Evolutionary conservation across 2,329 filamentous ascomycete species (phyloP).

Genomic region (Claviceps sp.): DNA sequence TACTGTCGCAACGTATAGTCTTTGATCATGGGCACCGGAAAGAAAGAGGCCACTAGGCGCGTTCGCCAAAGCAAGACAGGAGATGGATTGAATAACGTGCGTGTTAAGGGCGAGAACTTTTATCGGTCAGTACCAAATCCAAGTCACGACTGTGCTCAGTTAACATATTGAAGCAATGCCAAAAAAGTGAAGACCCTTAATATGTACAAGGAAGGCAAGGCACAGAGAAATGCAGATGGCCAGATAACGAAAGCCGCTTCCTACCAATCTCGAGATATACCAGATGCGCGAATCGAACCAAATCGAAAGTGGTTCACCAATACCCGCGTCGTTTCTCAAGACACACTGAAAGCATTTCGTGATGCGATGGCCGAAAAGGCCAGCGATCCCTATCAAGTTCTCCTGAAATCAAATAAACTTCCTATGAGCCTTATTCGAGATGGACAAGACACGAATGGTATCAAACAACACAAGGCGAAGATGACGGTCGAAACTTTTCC

Average conservation of each 20-base stretch:
- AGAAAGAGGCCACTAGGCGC: slow-evolving; percentile 79
- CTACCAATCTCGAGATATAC: slow-evolving; percentile 71
- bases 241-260: slow-evolving; percentile 73
- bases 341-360: slow-evolving; percentile 74
- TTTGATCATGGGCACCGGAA: slow-evolving; percentile 64
- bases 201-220: slow-evolving; percentile 79
- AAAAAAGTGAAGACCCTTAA: slow-evolving; percentile 85
- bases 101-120: slow-evolving; percentile 95
- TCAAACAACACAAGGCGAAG: slow-evolving; percentile 89
- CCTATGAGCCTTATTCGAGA: slow-evolving; percentile 91
- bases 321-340: slow-evolving; percentile 77
- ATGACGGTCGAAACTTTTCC: slow-evolving; percentile 81
- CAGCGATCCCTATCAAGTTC: slow-evolving; percentile 79
- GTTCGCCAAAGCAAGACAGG: slow-evolving; percentile 71
- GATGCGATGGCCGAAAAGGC: slow-evolving; percentile 85
- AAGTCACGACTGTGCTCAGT: slow-evolving; percentile 2
- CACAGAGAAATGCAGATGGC: slow-evolving; percentile 68
- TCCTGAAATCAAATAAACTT: slow-evolving; percentile 95
- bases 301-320: slow-evolving; percentile 98
- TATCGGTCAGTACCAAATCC: slow-evolving; percentile 49
- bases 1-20: neutral
- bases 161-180: slow-evolving; percentile 34
- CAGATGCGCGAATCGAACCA: slow-evolving; percentile 79
- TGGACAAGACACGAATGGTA: slow-evolving; percentile 58
- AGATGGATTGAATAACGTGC: slow-evolving; percentile 85